A percentile compares a stretch with the other conserved stretches of the same genome.
These are phyloP conservation scores for Hanseniaspora meyeri DNA, from an alignment of 805 yeast species.

Conservation along the genomic window DNA sequence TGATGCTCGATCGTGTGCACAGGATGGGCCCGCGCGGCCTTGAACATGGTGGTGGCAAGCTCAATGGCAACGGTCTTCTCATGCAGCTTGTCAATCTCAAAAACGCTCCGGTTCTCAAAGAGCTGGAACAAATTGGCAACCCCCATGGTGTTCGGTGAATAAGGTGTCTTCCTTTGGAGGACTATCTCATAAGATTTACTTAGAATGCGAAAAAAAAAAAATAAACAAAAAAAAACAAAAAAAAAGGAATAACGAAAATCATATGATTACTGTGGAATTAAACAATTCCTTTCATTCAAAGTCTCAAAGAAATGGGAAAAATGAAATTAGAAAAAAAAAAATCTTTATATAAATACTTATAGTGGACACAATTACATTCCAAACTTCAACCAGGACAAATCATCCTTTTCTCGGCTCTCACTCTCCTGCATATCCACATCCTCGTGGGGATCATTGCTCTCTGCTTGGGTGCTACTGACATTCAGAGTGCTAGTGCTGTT, in stretches of 20 bases:
- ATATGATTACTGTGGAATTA: too few species aligned
- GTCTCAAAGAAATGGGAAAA: too few species aligned
- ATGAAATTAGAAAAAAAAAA: too few species aligned
- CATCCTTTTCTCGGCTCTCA: slow-evolving; percentile 19
- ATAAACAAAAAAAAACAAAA: too few species aligned
- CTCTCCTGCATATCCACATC: not conserved
- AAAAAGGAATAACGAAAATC: too few species aligned
- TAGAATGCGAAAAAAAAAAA: too few species aligned
- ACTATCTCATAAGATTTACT: too few species aligned
- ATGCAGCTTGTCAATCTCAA: not conserved
- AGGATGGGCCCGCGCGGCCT: not conserved
- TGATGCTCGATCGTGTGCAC: not conserved
- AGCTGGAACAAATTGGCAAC: not conserved
- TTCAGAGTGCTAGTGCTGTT: not conserved
- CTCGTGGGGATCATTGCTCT: not conserved
- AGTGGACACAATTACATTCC: slow-evolving; percentile 15
- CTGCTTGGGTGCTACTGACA: not conserved
- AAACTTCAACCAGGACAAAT: slow-evolving; percentile 29
- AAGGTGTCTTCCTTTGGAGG: too few species aligned
- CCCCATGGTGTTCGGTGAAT: not conserved
- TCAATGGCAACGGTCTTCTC: not conserved
- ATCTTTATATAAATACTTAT: too few species aligned
- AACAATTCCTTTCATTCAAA: too few species aligned
- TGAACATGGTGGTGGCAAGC: not conserved
- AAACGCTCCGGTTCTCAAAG: not conserved